Base-by-base conservation (phyloP, 2,329 filamentous ascomycete species). In the Botrytis byssoidea region DNA sequence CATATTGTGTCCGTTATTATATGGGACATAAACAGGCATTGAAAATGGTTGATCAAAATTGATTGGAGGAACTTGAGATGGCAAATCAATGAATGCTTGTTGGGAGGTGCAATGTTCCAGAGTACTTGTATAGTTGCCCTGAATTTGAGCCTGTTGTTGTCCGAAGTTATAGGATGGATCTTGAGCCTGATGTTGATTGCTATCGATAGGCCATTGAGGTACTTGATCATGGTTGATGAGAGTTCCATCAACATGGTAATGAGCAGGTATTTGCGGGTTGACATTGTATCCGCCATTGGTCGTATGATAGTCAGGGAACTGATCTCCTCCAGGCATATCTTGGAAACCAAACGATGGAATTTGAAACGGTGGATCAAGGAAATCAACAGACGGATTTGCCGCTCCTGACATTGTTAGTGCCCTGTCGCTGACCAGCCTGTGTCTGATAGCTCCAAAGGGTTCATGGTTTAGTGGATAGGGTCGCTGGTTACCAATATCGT, bases 341-440 rank as follows among this genome's bases (percentile, higher is more conserved):
- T 25, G 48, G n/a, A 2, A 14, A 51, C 2, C 22, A 51, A n/a
- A 14, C 48, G 12, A 4, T 14, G 25, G 22, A 5, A 6, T 5
- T n/a, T n/a, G 48, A n/a, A 10, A 4, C 10, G 12, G 25, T 14
- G 48, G 48, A n/a, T n/a, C 1, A n/a, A 12, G 6, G n/a, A 51
- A 10, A 51, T 14, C 4, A 25, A 14, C 48, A 51, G 48, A 12
- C 5, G 1, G 22, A 4, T 25, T 14, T 51, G 48, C 0, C 25
- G 12, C 12, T 10, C 2, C 1, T n/a, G 12, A 0, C 1, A 3
- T 14, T 25, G 0, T n/a, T n/a, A 18, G 22, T 51, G 10, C 4
- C 6, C 48, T n/a, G 4, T 5, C 12, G 25, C 22, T 14, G 25
- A 4, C 4, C 3, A 6, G 46, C 4, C 1, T n/a, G 25, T 14